Base-by-base conservation (phyloP, 345 rosid genomes). In the Arabidopsis suecica region DNA sequence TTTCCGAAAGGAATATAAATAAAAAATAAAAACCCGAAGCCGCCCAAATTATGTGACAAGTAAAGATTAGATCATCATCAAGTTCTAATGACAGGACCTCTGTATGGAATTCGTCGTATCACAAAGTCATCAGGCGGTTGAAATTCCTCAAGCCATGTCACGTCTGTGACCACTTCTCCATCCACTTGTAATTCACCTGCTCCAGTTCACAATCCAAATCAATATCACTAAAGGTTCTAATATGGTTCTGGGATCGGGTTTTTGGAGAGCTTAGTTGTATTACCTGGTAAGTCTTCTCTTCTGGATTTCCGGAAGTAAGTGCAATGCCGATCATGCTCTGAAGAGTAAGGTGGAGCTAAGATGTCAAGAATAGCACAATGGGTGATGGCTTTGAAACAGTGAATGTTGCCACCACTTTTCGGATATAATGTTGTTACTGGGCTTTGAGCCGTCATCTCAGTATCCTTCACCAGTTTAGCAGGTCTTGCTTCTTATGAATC, bases 81-180 rank as follows among this genome's bases (percentile, higher is more conserved):
- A 73, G 79, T 84, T 85, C 87, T 86, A 84, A 94, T 91, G 30
- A 78, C 85, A 33, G 93, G 96, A 72, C 96, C 98, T 77, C 61
- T 85, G 80, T 91, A 94, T 22, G 30, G 57, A 65, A 90, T 86
- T 82, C 95, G 82, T 68, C 79, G 71, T 37, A 87, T 92, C 79
- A 89, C 87, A 78, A 88, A 86, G 84, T 88, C 82, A 80, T 91
- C 98, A 5, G 96, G 91, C 34, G 86, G 93, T 83, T 79, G 93
- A 81, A 75, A 88, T 74, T 95, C 96, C 86, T 89, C 96, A 53
- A 91, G 82, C 97, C 97, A 92, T 8, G 89, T 75, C 45, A 88
- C 83, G 14, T 85, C 84, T 0, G 89, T 81, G 13, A 81, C 77
- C 28, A 69, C 80, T 68, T 71, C 82, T 38, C 93, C 93, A 65